These are phyloP conservation scores for Penicillium hesseltinei DNA, from an alignment of 2,329 filamentous ascomycete species.

Conservation along the genomic window DNA sequence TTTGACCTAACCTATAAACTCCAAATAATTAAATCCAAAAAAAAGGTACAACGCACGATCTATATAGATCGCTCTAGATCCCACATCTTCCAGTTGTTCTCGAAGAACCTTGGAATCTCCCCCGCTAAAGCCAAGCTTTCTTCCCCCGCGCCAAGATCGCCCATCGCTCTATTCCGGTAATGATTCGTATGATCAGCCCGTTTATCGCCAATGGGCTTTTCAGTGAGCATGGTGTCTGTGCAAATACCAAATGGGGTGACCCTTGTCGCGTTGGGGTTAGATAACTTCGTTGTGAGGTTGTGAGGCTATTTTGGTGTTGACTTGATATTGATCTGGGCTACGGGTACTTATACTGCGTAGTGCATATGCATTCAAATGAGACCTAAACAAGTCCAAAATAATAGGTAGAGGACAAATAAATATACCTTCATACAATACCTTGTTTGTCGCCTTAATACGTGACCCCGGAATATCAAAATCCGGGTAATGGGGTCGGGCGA, in stretches of 20 bases:
- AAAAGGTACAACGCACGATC: background rate
- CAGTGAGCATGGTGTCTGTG: background rate
- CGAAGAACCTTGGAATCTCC: conserved; percentile 1
- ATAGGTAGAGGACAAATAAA: background rate
- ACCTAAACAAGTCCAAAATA: background rate
- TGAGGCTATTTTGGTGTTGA: background rate
- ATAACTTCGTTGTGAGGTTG: conserved; percentile 8
- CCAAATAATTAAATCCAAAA: background rate
- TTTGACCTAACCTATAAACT: background rate
- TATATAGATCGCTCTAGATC: conserved; percentile 2
- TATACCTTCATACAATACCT: background rate
- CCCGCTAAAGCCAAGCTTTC: conserved; percentile 14
- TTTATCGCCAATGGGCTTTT: background rate
- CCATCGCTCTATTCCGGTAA: conserved; percentile 14
- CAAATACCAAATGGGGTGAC: background rate
- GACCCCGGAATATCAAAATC: background rate
- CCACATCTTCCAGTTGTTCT: background rate
- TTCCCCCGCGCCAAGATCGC: conserved; percentile 11
- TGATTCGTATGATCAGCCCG: conserved; percentile 14
- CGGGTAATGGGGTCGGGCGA: background rate
- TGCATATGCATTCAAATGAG: background rate
- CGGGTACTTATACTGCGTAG: background rate
- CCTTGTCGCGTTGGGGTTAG: conserved; percentile 1
- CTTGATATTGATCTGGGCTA: background rate
- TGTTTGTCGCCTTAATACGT: background rate